phyloP scores from a whole-genome alignment of 768 basidiomycete genomes.

The Rhizopogon sp. region DNA sequence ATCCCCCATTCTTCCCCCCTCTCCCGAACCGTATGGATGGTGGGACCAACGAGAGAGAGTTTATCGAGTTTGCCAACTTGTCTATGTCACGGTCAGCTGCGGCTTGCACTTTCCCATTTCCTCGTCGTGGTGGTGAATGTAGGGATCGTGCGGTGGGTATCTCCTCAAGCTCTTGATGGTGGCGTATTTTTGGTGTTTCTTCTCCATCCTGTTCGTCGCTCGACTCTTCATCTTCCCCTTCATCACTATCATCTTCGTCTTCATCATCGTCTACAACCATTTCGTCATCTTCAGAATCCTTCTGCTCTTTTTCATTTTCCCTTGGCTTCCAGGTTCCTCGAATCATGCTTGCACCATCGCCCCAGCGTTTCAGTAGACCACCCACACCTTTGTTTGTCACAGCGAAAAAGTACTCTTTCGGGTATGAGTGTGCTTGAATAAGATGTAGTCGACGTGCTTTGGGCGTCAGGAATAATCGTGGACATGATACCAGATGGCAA shows the following conservation, averaged over 20 bases:
- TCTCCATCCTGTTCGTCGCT: constrained; percentile 11
- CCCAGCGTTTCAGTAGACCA: constrained; percentile 73
- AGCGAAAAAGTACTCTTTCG: constrained; percentile 87
- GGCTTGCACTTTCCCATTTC: constrained; percentile 13
- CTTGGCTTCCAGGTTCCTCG: constrained; percentile 66
- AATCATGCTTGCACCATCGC: constrained; percentile 78
- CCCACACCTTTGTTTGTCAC: constrained; percentile 91
- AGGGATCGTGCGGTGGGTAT: constrained; percentile 17
- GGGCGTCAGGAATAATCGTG: constrained; percentile 61
- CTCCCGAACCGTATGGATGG: constrained; percentile 68
- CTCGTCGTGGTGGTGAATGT: constrained; percentile 11
- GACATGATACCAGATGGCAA: constrained; percentile 63
- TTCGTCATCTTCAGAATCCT: constrained; percentile 8
- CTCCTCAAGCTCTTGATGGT: constrained; percentile 9
- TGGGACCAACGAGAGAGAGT: constrained; percentile 57
- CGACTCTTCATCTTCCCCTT: constrained; percentile 13
- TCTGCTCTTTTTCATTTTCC: constrained; percentile 18
- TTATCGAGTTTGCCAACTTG: constrained; percentile 42
- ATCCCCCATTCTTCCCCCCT: constrained; percentile 55
- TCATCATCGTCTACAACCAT: constrained; percentile 20
- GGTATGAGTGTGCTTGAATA: constrained; percentile 76
- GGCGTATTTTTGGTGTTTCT: constrained; percentile 22
- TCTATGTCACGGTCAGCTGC: constrained; percentile 32
- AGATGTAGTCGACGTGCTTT: constrained; percentile 78
- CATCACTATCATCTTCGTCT: constrained; percentile 20